Evolutionary conservation across 345 rosid genomes (phyloP), one percentile per base, ranked within the genome.

Genomic region (Barbarea vulgaris): DNA sequence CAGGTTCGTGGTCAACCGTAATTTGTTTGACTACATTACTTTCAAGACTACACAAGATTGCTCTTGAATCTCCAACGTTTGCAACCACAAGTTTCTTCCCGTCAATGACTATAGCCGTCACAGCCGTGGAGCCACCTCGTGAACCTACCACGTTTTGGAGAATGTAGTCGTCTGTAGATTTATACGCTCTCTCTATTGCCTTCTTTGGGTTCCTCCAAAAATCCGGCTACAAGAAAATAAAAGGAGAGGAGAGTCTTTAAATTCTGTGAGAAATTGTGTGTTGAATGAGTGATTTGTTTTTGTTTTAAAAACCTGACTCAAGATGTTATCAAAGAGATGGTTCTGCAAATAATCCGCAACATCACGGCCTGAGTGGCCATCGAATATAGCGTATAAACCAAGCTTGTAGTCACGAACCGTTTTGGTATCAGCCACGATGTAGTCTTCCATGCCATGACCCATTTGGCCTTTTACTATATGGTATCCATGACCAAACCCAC

Each of bases 401-500:
- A 88, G 34, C 1, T 81, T 73, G 67, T 85, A n/a, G 79, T 7
- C 84, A 85, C 2, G 31, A 6, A 68, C 50, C 2, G 75, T 44
- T 57, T 81, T 80, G 9, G 42, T 80, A 60, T 88, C 81, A 19
- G 83, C 84, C 1, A 85, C 85, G 15, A 84, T 73, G 74, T 69
- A 83, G 54, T 88, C 91, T 83, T 85, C 87, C 87, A 85, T 85
- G 39, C 75, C 75, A 72, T 88, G 88, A 5, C 53, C 79, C 88
- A 83, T 80, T 76, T 79, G 65, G 3, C 87, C 89, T 80, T 75
- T 80, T 9, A 86, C 82, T 74, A 81, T 64, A 73, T 85, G 82
- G 61, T 67, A 81, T 22, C 91, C 87, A 74, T 85, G 87, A 28
- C 60, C 46, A 17, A 76, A 84, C 28, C 25, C 56, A 34, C 31